These are phyloP conservation scores for Coprinopsis sp. DNA, from an alignment of 768 basidiomycete genomes.

Conservation along the genomic window DNA sequence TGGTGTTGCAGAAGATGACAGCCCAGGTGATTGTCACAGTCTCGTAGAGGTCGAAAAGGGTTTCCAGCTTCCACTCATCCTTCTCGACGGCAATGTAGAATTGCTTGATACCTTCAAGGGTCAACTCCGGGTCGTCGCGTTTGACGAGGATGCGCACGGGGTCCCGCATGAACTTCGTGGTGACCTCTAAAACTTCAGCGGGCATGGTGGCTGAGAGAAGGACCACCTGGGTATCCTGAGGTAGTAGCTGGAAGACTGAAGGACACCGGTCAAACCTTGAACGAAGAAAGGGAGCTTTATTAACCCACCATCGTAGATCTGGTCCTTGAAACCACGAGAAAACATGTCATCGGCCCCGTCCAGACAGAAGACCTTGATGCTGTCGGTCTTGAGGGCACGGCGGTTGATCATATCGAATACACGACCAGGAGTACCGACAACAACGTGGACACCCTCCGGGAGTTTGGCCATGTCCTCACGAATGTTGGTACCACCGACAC, in stretches of 20 bases:
- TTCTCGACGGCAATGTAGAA: constrained; percentile 99
- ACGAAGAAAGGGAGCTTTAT: not conserved
- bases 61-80: constrained; percentile 99
- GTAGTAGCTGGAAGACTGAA: constrained; percentile 89
- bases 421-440: constrained; percentile 94
- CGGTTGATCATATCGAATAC: constrained; percentile 98
- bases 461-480: constrained; percentile 97
- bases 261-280: not conserved
- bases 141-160: constrained; percentile 97
- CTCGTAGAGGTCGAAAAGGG: constrained; percentile 96
- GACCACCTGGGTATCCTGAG: constrained; percentile 94
- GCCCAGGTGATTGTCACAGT: constrained; percentile 98
- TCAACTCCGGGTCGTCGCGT: constrained; percentile 94
- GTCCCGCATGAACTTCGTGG: constrained; percentile 99
- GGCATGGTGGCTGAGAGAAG: constrained; percentile 98
- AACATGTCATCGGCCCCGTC: constrained; percentile 99
- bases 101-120: constrained; percentile 98
- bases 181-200: constrained; percentile 93
- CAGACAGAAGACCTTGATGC: constrained; percentile 92
- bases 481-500: constrained; percentile 95
- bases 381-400: constrained; percentile 78
- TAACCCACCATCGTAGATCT: constrained; percentile 78
- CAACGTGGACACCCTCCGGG: constrained; percentile 84
- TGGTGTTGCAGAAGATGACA: constrained; percentile 98
- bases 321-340: constrained; percentile 97